Evolutionary conservation across 106 monocot genomes (phyloP).

Genomic region (Acorus gramineus): DNA sequence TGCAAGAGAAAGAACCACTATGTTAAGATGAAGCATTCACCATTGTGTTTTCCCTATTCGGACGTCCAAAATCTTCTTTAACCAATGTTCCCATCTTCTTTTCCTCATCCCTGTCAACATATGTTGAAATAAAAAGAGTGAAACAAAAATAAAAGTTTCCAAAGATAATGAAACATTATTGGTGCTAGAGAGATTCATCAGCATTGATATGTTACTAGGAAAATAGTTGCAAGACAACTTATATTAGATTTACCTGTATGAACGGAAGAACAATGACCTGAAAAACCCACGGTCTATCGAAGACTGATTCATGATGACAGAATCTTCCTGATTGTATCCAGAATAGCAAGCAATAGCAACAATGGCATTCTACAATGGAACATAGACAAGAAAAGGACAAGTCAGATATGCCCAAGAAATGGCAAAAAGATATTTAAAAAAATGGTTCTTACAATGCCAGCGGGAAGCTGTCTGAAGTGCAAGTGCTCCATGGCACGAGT

Average conservation of each 20-base stretch:
- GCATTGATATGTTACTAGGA: background rate
- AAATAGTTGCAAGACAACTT: background rate
- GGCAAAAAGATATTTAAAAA: background rate
- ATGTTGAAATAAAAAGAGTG: background rate
- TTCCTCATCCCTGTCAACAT: constrained; percentile 70
- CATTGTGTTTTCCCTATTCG: constrained; percentile 98
- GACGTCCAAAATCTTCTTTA: constrained; percentile 95
- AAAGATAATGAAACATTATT: background rate
- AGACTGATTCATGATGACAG: constrained; percentile 99
- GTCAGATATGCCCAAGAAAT: background rate
- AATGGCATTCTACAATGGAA: constrained; percentile 78
- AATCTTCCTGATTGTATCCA: constrained; percentile 99
- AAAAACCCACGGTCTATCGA: constrained; percentile 99
- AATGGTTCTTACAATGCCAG: constrained; percentile 78
- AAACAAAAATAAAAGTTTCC: background rate
- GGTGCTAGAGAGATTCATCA: background rate
- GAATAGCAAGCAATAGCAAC: constrained; percentile 99
- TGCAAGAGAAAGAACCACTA: background rate
- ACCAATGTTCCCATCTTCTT: constrained; percentile 99
- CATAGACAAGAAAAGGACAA: background rate
- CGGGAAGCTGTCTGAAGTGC: constrained; percentile 93
- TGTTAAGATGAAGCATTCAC: constrained; percentile 14
- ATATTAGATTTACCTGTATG: constrained; percentile 58
- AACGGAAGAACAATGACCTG: constrained; percentile 92
- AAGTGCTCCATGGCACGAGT: constrained; percentile 99